Evolutionary conservation across 768 basidiomycete species (phyloP), one percentile per base, ranked within the genome.

Genomic region (Pholiota molesta): DNA sequence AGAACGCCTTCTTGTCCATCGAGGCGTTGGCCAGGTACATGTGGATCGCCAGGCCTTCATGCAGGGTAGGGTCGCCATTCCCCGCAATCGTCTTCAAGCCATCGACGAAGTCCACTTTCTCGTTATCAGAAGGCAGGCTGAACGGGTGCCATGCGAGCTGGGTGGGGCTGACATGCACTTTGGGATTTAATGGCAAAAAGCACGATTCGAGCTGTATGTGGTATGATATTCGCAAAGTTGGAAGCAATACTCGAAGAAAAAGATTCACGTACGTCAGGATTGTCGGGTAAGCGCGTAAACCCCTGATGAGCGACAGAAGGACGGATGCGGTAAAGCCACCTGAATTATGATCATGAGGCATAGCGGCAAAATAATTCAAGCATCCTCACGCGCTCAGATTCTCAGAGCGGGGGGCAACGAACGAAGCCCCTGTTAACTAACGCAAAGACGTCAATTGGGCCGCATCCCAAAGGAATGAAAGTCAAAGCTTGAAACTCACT

Each of bases 61-160:
- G 79, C n/a, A 83, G 68, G 9, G 83, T 85, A 13, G 88, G 86
- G 55, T 87, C 84, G 3, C 88, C 88, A 61, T 83, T 84, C 0
- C 87, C 87, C 13, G 82, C 83, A 17, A 89, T 65, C 2, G 88
- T 89, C 77, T 87, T 87, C 52, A 90, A 65, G 1, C 86, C 85
- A 21, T 83, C 76, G 16, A 86, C 76, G 61, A 87, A 89, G 67
- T 87, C 83, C 31, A 84, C 79, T 37, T 76, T 74, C 39, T 68
- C 63, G 2, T 69, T 69, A 37, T 69, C 71, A 1, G 77, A 53
- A 1, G 86, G 87, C 37, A 89, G 73, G 39, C 81, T 77, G 73
- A 88, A 84, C 0, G 87, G 87, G 62, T 79, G 78, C 87, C 87
- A 90, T 10, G 87, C 85, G 29, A 88, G 81, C 65, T 89, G 87